Percentiles rank a stretch among this genome's conserved stretches.
These are phyloP conservation scores for Simplicillium aogashimaense DNA, from an alignment of 2,329 filamentous ascomycete genomes.

Conservation along the genomic window DNA sequence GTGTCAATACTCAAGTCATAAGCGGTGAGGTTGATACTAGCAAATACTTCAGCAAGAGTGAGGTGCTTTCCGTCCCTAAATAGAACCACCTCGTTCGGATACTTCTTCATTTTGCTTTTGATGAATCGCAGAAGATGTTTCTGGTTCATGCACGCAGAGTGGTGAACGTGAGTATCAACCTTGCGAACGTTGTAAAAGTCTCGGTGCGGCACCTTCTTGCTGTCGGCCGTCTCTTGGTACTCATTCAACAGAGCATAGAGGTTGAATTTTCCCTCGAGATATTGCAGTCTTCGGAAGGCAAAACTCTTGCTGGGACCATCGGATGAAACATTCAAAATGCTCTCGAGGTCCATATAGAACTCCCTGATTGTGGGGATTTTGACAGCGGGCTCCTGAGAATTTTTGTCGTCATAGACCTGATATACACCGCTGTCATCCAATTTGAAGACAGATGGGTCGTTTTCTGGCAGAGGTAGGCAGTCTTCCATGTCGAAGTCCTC, in stretches of 20 bases:
- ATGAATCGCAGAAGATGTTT: conserved; percentile 97
- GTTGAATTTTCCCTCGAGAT: conserved; percentile 95
- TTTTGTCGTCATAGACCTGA: conserved; percentile 73
- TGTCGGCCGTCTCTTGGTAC: conserved; percentile 96
- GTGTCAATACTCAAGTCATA: conserved; percentile 98
- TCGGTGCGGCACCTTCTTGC: conserved; percentile 92
- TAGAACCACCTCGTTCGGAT: conserved; percentile 84
- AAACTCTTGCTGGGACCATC: conserved; percentile 97
- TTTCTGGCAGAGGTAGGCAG: conserved; percentile 60
- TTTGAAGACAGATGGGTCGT: conserved; percentile 63
- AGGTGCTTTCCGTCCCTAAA: conserved; percentile 87
- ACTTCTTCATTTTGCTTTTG: conserved; percentile 99
- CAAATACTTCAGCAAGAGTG: conserved; percentile 86
- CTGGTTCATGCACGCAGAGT: conserved; percentile 99
- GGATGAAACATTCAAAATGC: conserved; percentile 78
- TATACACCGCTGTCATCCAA: conserved; percentile 82
- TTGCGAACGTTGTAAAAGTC: conserved; percentile 99
- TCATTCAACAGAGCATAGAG: conserved; percentile 89
- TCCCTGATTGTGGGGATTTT: conserved; percentile 87
- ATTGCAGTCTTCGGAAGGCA: conserved; percentile 87
- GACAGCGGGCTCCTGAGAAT: conserved; percentile 59
- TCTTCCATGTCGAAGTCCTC: conserved; percentile 85
- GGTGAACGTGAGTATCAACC: conserved; percentile 97
- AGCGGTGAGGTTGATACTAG: conserved; percentile 92
- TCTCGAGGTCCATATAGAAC: conserved; percentile 90